Evolutionary conservation across 495 filamentous ascomycete species (phyloP), one percentile per base, ranked within the genome.

Genomic region (Penicillium waksmanii): DNA sequence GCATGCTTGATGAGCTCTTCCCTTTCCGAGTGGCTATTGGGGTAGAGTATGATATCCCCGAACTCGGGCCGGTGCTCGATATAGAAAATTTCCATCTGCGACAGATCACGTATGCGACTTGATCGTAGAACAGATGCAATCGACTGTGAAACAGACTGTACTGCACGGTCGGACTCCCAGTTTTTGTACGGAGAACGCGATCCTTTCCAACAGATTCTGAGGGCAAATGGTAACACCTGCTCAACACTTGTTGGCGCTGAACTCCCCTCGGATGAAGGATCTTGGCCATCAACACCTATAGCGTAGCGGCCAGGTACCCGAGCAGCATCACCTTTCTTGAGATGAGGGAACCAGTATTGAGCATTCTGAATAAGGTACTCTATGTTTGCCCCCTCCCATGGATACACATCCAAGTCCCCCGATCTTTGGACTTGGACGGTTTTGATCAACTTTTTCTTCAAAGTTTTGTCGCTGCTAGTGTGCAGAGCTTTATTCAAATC

Each of bases 381-480:
- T 4, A 9, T 38, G 7, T 47, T 25, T 19, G 44, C 18, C 17
- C 11, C 10, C 3, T 47, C 44, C 21, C 44, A 47, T 1, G 44
- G 44, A 23, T 15, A 19, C 15, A 47, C 21, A 47, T 47, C 44
- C 17, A 47, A 11, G 17, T 47, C 44, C 17, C 44, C 44, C 21
- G 44, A 47, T 13, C 7, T 47, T 7, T 38, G 9, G 5, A 38
- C 12, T 12, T 12, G 17, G 17, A 19, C 44, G 15, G 21, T 47
- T 13, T 47, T 47, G 44, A 25, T 47, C 44, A 47, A 19, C 36
- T 38, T 38, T 12, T 38, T 9, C 36, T 47, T 47, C 44, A 47
- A 25, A 6, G 5, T 47, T n/a, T 1, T 13, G 10, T 47, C 44
- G 44, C 44, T 19, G 10, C 44, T 10, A 11, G 9, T 19, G 17